phyloP scores from a whole-genome alignment of 768 basidiomycete species.

The Cyathus striatus region DNA sequence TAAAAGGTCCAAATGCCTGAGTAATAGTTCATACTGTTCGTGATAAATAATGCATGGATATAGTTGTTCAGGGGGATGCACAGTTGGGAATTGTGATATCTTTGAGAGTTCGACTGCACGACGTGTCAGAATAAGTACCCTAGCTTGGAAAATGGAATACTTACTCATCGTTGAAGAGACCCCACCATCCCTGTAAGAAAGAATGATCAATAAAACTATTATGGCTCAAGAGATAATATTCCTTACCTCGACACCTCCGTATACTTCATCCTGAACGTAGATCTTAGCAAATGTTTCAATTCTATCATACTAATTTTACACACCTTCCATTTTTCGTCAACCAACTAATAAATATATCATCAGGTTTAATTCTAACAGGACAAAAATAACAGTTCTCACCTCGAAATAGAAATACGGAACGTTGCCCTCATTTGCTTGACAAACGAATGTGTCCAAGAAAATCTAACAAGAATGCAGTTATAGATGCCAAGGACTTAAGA shows the following conservation, averaged over 20 bases:
- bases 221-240: neutral
- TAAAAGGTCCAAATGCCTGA: neutral
- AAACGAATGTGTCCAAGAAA: constrained; percentile 88
- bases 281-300: neutral
- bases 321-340: constrained; percentile 82
- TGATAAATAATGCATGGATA: neutral
- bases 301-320: constrained; percentile 8
- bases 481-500: neutral
- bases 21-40: constrained; percentile 4
- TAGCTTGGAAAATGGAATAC: constrained; percentile 9
- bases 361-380: neutral
- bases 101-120: constrained; percentile 62
- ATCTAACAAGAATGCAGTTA: constrained; percentile 30
- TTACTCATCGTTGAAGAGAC: constrained; percentile 40
- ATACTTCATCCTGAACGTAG: constrained; percentile 41
- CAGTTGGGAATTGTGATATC: constrained; percentile 63
- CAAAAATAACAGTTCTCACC: constrained; percentile 26
- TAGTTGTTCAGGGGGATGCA: constrained; percentile 19
- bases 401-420: constrained; percentile 89
- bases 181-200: constrained; percentile 35
- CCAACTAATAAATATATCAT: constrained; percentile 35
- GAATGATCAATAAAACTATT: neutral
- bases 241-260: constrained; percentile 70
- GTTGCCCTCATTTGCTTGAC: constrained; percentile 71
- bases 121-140: neutral